Evolutionary conservation across 345 rosid species (phyloP), one percentile per base, ranked within the genome.

Genomic region (Eutrema heterophyllum): DNA sequence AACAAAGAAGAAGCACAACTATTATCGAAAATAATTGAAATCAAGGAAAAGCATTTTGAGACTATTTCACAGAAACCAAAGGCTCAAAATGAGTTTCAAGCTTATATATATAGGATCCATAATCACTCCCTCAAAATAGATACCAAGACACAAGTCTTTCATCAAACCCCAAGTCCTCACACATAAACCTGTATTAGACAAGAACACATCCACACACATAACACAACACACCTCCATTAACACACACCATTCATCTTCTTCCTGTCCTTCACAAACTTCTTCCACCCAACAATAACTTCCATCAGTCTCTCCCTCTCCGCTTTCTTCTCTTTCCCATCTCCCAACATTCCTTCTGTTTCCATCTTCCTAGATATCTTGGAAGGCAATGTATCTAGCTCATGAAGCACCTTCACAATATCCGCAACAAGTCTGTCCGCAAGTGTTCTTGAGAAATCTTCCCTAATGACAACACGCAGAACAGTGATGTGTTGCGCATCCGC

Each of bases 391-490:
- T 87, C 96, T 0, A 89, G 77, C 79, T 89, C 93, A 5, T 78
- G 84, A 44, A 88, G 50, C 1, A 88, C 96, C 59, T 77, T 88
- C 6, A 52, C 76, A 30, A 90, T 82, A 78, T 89, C 93, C 1
- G 57, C 2, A 57, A 84, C 89, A 0, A 89, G 90, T 32, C 98
- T 88, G 84, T 94, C 97, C 0, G 98, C 97, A 2, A 94, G 83
- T 6, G 97, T 84, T 76, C 97, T 84, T 0, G 98, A 94, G 83
- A 94, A 89, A 68, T 91, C 98, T 79, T 94, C 98, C 44, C 98
- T 80, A 0, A 91, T 81, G 15, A 94, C 98, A 4, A 94, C 97
- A 3, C 98, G 96, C 0, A 94, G 84, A 51, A 94, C 98, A 0
- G 98, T 94, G 8, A 94, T 62, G 73, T 94, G 96, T 67, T 91